Evolutionary conservation across 73 alveolate genomes (phyloP).

Genomic region (Blepharisma stoltei): DNA sequence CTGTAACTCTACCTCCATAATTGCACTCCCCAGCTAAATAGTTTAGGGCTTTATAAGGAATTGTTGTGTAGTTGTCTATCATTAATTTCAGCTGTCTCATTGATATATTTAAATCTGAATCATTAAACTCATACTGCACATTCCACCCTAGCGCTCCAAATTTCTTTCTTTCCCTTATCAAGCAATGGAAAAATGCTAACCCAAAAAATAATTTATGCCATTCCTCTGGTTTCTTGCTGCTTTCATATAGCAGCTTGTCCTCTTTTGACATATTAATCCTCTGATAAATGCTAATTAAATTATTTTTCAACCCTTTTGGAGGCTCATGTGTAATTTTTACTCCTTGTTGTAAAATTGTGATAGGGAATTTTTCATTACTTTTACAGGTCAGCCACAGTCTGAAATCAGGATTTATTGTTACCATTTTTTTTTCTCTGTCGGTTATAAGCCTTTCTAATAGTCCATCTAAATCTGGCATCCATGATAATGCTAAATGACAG

Average conservation of each 20-base stretch:
- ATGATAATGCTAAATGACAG: constrained; percentile 94
- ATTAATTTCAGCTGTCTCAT: constrained; percentile 95
- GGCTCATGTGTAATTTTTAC: constrained; percentile 96
- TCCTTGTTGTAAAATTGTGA: constrained; percentile 88
- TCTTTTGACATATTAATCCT: constrained; percentile 76
- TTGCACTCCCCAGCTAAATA: constrained; percentile 99
- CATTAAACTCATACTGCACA: constrained; percentile 94
- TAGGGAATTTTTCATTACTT: constrained; percentile 94
- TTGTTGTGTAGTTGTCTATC: constrained; percentile 94
- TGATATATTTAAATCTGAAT: constrained; percentile 94
- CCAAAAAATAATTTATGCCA: constrained; percentile 93
- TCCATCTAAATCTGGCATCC: constrained; percentile 95
- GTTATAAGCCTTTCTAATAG: constrained; percentile 66
- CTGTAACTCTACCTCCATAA: constrained; percentile 99
- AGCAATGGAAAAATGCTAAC: constrained; percentile 95
- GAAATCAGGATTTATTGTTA: constrained; percentile 82
- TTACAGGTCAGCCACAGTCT: constrained; percentile 95
- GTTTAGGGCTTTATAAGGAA: constrained; percentile 87
- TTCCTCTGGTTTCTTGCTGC: constrained; percentile 81
- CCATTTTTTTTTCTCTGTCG: constrained; percentile 52
- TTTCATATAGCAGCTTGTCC: constrained; percentile 85
- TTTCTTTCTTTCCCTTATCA: constrained; percentile 91
- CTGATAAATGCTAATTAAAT: constrained; percentile 77
- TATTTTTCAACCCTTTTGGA: constrained; percentile 91
- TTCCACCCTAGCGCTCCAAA: constrained; percentile 99